These are phyloP conservation scores for Apodospora peruviana DNA, from an alignment of 495 filamentous ascomycete species.

Conservation along the genomic window DNA sequence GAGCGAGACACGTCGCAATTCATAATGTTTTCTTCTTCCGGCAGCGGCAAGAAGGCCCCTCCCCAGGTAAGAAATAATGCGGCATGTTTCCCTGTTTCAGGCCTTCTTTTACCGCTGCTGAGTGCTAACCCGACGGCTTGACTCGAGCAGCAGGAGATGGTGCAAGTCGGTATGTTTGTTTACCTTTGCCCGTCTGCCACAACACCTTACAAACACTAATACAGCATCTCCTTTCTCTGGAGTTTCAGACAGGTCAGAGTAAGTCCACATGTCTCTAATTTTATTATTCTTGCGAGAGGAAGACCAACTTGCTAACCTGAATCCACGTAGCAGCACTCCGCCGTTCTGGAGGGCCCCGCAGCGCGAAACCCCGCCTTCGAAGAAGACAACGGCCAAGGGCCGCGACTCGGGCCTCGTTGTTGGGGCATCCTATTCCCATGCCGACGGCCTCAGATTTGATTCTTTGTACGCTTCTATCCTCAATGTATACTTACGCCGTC, in stretches of 20 bases:
- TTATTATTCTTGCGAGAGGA: neutral
- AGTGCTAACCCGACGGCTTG: neutral
- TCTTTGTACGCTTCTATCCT: constrained; percentile 47
- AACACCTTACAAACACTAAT: neutral
- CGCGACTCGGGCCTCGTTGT: constrained; percentile 75
- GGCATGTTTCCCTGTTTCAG: neutral
- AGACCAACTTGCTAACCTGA: constrained; percentile 10
- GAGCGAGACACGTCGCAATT: constrained; percentile 4
- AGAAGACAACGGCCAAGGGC: constrained; percentile 44
- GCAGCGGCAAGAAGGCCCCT: constrained; percentile 60
- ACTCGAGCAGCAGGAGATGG: constrained; percentile 73
- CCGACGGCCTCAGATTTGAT: constrained; percentile 86
- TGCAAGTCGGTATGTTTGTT: constrained; percentile 79
- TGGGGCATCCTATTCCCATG: constrained; percentile 93
- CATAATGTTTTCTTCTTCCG: constrained; percentile 53
- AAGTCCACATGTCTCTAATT: constrained; percentile 23
- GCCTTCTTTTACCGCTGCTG: neutral
- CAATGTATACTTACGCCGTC: neutral
- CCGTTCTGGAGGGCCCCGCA: constrained; percentile 80
- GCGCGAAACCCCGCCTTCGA: constrained; percentile 43
- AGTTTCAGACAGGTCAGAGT: constrained; percentile 56
- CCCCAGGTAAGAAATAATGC: constrained; percentile 57
- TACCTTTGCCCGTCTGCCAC: constrained; percentile 18
- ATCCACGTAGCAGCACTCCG: constrained; percentile 59
- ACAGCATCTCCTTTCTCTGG: constrained; percentile 3